Evolutionary conservation across 75 land plant genomes (phyloP).

Genomic region (Cryptomeria japonica): DNA sequence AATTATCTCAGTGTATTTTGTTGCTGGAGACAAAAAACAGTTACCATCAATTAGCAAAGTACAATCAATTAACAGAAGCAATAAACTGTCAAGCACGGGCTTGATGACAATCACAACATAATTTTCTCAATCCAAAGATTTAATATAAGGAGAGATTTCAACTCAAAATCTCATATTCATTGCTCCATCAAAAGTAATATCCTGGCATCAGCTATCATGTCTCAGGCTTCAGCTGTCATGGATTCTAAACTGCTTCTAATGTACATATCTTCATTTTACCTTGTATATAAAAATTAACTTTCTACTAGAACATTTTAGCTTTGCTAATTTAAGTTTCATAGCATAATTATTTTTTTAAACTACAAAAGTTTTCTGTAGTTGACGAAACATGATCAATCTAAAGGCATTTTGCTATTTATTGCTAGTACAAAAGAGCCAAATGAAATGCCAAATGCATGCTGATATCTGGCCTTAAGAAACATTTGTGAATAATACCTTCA

Average conservation of each 20-base stretch:
- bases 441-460: not conserved
- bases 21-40: conserved; percentile 25
- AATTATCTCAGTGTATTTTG: conserved; percentile 31
- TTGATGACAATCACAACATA: not conserved
- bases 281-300: not conserved
- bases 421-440: not conserved
- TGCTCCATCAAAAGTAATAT: not conserved
- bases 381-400: no score
- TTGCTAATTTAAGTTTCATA: not conserved
- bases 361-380: not conserved
- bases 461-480: no score
- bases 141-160: not conserved
- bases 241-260: not conserved
- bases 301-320: not conserved
- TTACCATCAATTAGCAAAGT: not conserved
- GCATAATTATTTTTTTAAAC: not conserved
- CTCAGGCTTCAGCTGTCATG: not conserved
- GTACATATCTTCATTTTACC: no score
- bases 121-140: not conserved
- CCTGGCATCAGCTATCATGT: not conserved
- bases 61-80: not conserved
- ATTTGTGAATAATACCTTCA: no score
- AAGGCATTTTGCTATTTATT: not conserved
- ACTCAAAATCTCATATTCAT: no score
- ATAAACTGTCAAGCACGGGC: not conserved